Evolutionary conservation across 2,329 filamentous ascomycete genomes (phyloP), one percentile per base, ranked within the genome.

Genomic region (Elsinoe necatrix): DNA sequence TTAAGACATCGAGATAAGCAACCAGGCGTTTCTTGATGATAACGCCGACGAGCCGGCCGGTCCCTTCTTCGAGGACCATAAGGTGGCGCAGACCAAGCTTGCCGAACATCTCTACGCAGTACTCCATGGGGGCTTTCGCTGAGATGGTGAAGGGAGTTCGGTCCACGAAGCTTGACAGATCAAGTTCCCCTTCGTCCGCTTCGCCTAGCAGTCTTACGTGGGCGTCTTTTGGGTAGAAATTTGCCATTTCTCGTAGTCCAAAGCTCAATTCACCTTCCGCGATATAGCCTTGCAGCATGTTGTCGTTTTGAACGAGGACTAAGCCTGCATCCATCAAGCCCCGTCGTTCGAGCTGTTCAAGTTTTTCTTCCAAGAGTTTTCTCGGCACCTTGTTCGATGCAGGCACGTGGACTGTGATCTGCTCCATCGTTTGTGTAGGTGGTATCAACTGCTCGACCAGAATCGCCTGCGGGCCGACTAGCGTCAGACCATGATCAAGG

Each of bases 11-110:
- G 56, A 81, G 62, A 70, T 76, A 80, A 35, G 71, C 72, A 2
- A 82, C 75, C 51, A 82, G 60, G 54, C 79, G 68, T 69, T 82
- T 83, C 72, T 82, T 83, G 57, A 82, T 78, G 25, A 81, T 72
- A 0, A 82, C 76, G 0, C 80, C 79, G 2, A 79, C 67, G 47
- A 81, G 65, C 59, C 62, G 69, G 1, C 77, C 73, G 20, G 71
- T 78, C 1, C 77, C 77, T 58, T 80, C 75, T 59, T 79, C 77
- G 1, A 76, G 72, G 4, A 82, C 67, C 63, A 79, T 75, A 42
- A 82, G 59, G 67, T 81, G 73, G 58, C 79, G 67, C 61, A 82
- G 60, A 0, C 80, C 80, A 41, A 83, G 62, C 63, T 80, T 81
- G 2, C 74, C 75, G 69, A 83, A 82, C 74, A 83, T 77, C 66